Evolutionary conservation across 352 stramenopile species (phyloP).

Genomic region (Phytophthora niederhauseri): DNA sequence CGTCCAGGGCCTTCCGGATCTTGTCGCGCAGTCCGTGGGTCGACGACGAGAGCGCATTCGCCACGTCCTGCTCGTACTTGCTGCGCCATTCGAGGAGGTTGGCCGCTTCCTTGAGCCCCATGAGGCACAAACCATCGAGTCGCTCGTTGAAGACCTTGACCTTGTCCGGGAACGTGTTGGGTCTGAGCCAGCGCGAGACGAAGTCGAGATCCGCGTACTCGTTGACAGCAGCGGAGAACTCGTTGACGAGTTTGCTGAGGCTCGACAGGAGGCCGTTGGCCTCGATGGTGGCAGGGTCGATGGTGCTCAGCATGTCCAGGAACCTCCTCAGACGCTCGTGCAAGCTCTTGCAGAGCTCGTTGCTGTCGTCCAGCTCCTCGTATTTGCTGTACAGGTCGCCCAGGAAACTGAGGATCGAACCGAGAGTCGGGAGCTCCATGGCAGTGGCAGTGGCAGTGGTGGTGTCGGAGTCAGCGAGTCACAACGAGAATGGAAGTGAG

Average conservation of each 20-base stretch:
- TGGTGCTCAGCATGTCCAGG: slow-evolving; percentile 9
- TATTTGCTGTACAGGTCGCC: slow-evolving; percentile 12
- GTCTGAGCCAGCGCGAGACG: slow-evolving; percentile 16
- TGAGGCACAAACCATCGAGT: slow-evolving; percentile 17
- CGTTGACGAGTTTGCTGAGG: slow-evolving; percentile 14
- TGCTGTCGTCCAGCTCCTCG: slow-evolving; percentile 11
- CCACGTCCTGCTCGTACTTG: slow-evolving; percentile 19
- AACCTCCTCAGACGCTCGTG: slow-evolving; percentile 12
- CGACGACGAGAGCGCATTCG: not conserved
- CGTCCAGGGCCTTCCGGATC: slow-evolving; percentile 11
- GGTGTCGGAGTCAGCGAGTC: not conserved
- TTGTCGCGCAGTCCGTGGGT: slow-evolving; percentile 9
- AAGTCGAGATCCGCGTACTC: slow-evolving; percentile 15
- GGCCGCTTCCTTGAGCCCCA: slow-evolving; percentile 8
- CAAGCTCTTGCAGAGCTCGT: slow-evolving; percentile 20
- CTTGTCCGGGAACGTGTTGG: slow-evolving; percentile 17
- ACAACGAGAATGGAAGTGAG: not conserved
- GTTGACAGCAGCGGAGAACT: slow-evolving; percentile 1
- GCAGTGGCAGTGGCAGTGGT: no score
- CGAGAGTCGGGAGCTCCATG: slow-evolving; percentile 1
- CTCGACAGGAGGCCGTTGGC: slow-evolving; percentile 10
- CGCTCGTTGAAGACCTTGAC: slow-evolving; percentile 30
- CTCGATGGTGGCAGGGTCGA: slow-evolving; percentile 19
- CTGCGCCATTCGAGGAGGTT: slow-evolving; percentile 22
- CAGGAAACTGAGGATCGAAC: not conserved